Percentiles rank a stretch among this genome's conserved stretches.
These are phyloP conservation scores for Dipodascus geniculatus DNA, from an alignment of 805 yeast genomes.

Conservation along the genomic window DNA sequence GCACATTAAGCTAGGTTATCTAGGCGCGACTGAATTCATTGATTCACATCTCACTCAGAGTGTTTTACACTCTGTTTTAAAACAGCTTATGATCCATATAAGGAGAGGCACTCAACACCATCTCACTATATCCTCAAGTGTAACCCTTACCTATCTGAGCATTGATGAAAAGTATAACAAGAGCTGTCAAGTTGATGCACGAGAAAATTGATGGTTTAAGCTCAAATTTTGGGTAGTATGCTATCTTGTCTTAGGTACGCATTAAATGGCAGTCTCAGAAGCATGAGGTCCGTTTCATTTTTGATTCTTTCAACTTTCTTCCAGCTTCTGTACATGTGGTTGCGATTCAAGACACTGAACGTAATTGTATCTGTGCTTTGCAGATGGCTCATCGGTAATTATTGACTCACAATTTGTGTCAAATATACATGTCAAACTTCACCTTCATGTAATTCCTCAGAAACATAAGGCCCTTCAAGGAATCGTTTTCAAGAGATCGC, in stretches of 20 bases:
- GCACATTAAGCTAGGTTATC: too few relatives aligned
- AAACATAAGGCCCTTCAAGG: too few relatives aligned
- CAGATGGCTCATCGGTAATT: not conserved
- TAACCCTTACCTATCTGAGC: too few relatives aligned
- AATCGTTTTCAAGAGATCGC: too few relatives aligned
- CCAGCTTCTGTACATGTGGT: too few relatives aligned
- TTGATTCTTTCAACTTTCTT: not conserved
- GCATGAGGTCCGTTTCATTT: not conserved
- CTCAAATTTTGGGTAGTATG: not conserved
- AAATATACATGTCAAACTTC: not conserved
- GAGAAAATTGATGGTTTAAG: too few relatives aligned
- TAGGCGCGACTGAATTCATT: not conserved
- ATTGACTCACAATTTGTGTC: not conserved
- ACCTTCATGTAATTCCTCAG: too few relatives aligned
- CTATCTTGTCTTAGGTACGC: not conserved
- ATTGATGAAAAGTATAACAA: too few relatives aligned
- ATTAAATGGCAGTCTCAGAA: not conserved
- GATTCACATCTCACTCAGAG: not conserved
- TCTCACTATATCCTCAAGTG: not conserved
- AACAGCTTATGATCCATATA: not conserved
- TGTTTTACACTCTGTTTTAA: constrained; percentile 1
- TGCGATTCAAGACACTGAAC: not conserved
- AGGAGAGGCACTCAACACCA: not conserved
- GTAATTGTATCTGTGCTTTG: not conserved
- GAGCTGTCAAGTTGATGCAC: too few relatives aligned